phyloP scores from a whole-genome alignment of 345 rosid species.

The Hibiscus tridactylites region DNA sequence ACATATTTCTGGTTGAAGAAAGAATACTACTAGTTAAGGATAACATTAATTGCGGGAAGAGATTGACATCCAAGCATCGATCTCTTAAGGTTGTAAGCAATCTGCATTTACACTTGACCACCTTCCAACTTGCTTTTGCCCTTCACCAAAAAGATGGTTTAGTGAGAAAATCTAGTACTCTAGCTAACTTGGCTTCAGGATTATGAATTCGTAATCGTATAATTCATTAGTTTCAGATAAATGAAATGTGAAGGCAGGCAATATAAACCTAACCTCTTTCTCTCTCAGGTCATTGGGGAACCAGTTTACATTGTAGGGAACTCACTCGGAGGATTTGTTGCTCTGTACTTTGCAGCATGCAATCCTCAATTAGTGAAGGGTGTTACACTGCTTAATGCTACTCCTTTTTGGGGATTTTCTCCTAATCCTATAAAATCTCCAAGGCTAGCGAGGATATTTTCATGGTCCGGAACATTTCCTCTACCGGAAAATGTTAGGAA shows the following conservation, averaged over 20 bases:
- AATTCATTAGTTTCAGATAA: background rate
- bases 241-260: background rate
- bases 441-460: conserved; percentile 54
- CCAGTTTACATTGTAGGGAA: conserved; percentile 87
- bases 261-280: conserved; percentile 8
- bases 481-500: conserved; percentile 72
- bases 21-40: background rate
- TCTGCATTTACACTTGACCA: background rate
- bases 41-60: background rate
- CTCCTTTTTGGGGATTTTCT: conserved; percentile 97
- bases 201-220: background rate
- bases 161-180: background rate
- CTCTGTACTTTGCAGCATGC: conserved; percentile 76
- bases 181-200: background rate
- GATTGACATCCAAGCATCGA: background rate
- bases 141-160: background rate
- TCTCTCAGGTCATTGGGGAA: conserved; percentile 72
- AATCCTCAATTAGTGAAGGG: conserved; percentile 85
- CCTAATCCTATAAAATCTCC: conserved; percentile 84
- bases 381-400: conserved; percentile 81
- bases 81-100: background rate
- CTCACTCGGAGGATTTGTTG: conserved; percentile 90
- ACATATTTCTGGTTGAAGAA: background rate
- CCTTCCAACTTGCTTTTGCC: background rate
- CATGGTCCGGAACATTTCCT: conserved; percentile 92